A percentile compares a stretch with the other conserved stretches of the same genome.
Conservation (phyloP, 306 rosid species). For the Acacia melanoxylon region DNA sequence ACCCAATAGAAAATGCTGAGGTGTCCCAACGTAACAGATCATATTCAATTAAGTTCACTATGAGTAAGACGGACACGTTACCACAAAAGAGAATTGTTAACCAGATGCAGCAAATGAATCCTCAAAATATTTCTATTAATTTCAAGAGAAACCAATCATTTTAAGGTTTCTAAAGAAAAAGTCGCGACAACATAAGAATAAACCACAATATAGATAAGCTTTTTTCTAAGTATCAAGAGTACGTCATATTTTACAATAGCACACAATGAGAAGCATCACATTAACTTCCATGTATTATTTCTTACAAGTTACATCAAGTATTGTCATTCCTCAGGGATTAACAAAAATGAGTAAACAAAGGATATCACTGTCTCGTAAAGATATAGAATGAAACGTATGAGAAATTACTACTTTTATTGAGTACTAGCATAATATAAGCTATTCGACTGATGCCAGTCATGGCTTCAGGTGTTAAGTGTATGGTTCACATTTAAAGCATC, state of each 20-base stretch:
- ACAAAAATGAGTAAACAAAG: constrained; percentile 8
- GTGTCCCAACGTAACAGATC: background rate
- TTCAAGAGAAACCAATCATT: constrained; percentile 17
- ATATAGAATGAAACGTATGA: background rate
- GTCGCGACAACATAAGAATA: background rate
- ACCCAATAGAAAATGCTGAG: constrained; percentile 11
- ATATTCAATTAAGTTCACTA: constrained; percentile 14
- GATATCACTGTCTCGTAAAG: background rate
- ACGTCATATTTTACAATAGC: constrained; percentile 7
- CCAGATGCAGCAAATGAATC: constrained; percentile 4
- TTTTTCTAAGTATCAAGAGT: constrained; percentile 15
- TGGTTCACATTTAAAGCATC: constrained; percentile 28
- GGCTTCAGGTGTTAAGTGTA: constrained; percentile 30
- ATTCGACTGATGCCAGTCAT: constrained; percentile 30
- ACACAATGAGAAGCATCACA: constrained; percentile 10
- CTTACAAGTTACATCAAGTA: constrained; percentile 19
- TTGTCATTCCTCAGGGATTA: constrained; percentile 16
- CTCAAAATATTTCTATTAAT: background rate
- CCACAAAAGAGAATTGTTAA: background rate
- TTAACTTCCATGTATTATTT: constrained; percentile 5
- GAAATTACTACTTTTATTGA: constrained; percentile 20
- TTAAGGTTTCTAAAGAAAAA: background rate
- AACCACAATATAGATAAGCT: constrained; percentile 16
- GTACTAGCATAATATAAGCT: constrained; percentile 31
- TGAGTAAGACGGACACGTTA: constrained; percentile 12